Evolutionary conservation across 169 alveolate species (phyloP).

Genomic region (Pseudocohnilembus persalinus): DNA sequence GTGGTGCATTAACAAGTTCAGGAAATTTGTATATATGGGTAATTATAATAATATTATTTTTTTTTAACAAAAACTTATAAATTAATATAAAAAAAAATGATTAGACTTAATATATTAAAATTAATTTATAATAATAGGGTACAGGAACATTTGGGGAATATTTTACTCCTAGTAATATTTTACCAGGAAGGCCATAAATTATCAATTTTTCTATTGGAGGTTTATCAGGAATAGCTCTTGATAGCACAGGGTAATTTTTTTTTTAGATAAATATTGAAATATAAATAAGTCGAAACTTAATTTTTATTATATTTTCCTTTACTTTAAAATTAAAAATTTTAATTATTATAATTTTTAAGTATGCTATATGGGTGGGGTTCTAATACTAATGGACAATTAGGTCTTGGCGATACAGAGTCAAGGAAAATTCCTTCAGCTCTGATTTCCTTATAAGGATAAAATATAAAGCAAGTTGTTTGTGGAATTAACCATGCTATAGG

Average conservation of each 20-base stretch:
- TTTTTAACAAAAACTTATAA: too few species aligned
- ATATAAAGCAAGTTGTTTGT: conserved; percentile 28
- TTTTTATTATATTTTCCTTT: too few species aligned
- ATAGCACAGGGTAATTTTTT: conserved; percentile 22
- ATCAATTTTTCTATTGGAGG: conserved; percentile 32
- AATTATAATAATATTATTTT: conserved; percentile 3
- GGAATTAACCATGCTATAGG: conserved; percentile 7
- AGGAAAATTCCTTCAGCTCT: conserved; percentile 31
- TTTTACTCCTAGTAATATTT: conserved; percentile 44
- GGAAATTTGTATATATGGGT: conserved; percentile 24
- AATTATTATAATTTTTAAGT: too few species aligned
- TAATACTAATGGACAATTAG: conserved; percentile 56
- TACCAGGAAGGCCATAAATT: conserved; percentile 21
- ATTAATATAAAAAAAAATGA: not conserved
- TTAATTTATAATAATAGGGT: conserved; percentile 50
- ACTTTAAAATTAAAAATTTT: too few species aligned
- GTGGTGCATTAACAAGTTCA: not conserved
- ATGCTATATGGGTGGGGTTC: conserved; percentile 43
- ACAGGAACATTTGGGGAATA: conserved; percentile 54
- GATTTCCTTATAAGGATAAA: conserved; percentile 19
- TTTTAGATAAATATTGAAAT: not conserved
- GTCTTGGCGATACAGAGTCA: conserved; percentile 35
- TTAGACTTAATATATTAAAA: conserved; percentile 29
- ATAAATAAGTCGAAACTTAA: not conserved
- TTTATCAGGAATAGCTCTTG: conserved; percentile 40